Evolutionary conservation across 305 asterid genomes (phyloP).

Genomic region (Solanum hybrid): DNA sequence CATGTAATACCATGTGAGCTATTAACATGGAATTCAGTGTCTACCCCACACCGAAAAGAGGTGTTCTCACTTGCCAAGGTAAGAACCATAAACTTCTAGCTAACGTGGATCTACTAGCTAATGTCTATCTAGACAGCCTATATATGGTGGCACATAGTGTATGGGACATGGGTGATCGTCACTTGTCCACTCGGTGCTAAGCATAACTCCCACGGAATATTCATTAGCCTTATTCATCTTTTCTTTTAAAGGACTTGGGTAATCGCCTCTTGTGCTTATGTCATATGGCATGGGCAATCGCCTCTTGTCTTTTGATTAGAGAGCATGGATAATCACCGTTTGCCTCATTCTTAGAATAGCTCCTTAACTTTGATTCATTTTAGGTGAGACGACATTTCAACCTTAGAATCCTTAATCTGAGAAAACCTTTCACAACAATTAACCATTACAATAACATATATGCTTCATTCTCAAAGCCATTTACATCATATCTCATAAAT

Average conservation of each 20-base stretch:
- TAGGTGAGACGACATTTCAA: not conserved
- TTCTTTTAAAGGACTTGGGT: not conserved
- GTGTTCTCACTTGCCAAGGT: no score
- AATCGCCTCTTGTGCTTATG: not conserved
- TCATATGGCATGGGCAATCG: not conserved
- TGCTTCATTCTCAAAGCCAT: not conserved
- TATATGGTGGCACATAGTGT: not conserved
- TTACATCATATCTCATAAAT: not conserved
- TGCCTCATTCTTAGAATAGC: not conserved
- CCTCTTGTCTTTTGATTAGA: not conserved
- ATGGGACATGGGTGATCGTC: not conserved
- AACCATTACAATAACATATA: not conserved
- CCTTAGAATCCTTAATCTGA: not conserved
- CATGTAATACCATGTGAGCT: no score
- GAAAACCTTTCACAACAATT: not conserved
- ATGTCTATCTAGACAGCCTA: not conserved
- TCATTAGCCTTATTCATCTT: not conserved
- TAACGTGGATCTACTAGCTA: not conserved
- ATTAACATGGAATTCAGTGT: no score
- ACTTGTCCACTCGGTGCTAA: not conserved
- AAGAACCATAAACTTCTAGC: no score
- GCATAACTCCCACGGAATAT: not conserved
- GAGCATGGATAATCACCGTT: not conserved
- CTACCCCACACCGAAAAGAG: no score
- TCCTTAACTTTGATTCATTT: not conserved